Conservation (phyloP, 306 rosid species). For the Lathyrus aphaca region DNA sequence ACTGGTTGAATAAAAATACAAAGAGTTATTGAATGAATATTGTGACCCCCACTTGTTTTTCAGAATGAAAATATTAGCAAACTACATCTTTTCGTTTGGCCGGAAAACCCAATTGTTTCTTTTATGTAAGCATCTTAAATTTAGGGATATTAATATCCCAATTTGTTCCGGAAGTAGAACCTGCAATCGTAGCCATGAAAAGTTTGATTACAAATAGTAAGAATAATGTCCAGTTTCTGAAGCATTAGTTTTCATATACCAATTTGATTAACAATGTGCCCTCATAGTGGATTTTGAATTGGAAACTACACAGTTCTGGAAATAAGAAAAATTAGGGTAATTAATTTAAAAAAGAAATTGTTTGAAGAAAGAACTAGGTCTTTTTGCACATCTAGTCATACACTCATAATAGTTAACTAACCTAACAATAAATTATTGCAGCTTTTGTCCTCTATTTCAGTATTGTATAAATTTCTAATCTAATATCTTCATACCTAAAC, state of each 20-base stretch:
- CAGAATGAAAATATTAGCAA: neutral
- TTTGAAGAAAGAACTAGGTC: neutral
- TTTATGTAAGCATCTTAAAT: neutral
- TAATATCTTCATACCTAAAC: neutral
- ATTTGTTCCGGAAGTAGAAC: neutral
- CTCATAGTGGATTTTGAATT: neutral
- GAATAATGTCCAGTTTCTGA: neutral
- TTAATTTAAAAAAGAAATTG: neutral
- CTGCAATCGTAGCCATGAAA: neutral
- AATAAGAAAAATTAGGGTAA: neutral
- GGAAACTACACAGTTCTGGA: neutral
- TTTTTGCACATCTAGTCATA: neutral
- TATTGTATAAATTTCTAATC: conserved; percentile 17
- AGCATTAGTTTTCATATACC: neutral
- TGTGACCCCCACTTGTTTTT: neutral
- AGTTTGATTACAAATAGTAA: neutral
- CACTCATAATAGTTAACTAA: neutral
- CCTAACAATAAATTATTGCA: neutral
- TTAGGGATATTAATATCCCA: neutral
- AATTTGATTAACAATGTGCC: neutral
- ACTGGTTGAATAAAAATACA: neutral
- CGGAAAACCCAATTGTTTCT: neutral
- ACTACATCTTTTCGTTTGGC: neutral
- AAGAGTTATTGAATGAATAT: neutral
- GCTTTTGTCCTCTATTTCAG: conserved; percentile 8